These are phyloP conservation scores for Trichoderma sp. DNA, from an alignment of 2,329 filamentous ascomycete genomes.

Conservation along the genomic window DNA sequence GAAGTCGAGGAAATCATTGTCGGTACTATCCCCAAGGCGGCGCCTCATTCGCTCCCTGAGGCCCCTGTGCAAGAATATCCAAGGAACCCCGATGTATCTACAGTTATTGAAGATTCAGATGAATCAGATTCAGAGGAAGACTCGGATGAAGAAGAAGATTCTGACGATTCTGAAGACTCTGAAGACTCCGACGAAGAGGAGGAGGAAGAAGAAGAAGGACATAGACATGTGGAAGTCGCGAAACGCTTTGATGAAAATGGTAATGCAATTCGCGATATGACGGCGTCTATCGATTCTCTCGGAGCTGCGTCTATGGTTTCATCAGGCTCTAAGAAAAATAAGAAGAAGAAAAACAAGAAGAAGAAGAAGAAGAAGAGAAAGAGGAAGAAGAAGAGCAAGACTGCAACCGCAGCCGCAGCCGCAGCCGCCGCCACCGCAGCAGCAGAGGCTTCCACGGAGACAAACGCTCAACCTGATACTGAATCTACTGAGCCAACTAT, in stretches of 20 bases:
- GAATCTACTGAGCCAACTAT: neutral
- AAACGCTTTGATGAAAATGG: conserved; percentile 11
- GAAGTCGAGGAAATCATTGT: conserved; percentile 10
- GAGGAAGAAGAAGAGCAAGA: conserved; percentile 11
- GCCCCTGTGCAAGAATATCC: neutral
- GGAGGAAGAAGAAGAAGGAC: conserved; percentile 17
- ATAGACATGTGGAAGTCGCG: neutral
- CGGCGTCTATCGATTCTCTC: conserved; percentile 8
- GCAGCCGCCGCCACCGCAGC: neutral
- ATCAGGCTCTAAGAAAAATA: conserved; percentile 27
- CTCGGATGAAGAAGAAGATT: conserved; percentile 2
- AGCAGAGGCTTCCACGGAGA: neutral
- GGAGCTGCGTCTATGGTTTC: neutral
- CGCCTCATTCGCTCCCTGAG: neutral
- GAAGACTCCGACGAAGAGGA: conserved; percentile 16
- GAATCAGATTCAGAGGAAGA: conserved; percentile 19
- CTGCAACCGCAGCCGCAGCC: neutral
- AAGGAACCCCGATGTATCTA: neutral
- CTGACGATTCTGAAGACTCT: conserved; percentile 23
- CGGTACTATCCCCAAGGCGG: neutral
- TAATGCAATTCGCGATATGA: neutral
- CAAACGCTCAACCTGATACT: neutral
- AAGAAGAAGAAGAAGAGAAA: neutral
- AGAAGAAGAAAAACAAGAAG: conserved; percentile 27
- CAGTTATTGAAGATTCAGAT: conserved; percentile 2